Evolutionary conservation across 1,284 basidiomycete genomes (phyloP), one percentile per base, ranked within the genome.

Genomic region (Fomitiporia mediterranea): DNA sequence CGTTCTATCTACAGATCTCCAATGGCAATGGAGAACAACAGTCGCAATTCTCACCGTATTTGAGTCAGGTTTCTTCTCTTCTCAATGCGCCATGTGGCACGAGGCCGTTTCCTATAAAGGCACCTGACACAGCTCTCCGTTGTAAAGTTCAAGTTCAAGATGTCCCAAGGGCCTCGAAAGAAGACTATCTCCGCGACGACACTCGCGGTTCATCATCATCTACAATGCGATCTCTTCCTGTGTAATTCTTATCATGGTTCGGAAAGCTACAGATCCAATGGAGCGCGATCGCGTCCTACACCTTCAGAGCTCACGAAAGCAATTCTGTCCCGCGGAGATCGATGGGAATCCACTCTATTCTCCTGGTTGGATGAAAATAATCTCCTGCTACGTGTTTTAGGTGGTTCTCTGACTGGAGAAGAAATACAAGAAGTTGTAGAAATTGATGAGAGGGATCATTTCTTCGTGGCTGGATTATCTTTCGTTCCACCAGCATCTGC

Each of bases 261-360:
- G 23, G 49, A 40, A 5, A 58, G 55, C 37, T 49, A 51, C 11
- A 59, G 34, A 50, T 35, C 49, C 39, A 39, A 50, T 21, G 9
- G 28, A 11, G 5, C 25, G 4, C 15, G 25, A 30, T 5, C 11
- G 21, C 51, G 44, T 51, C 35, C 59, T 48, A 39, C 53, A 53
- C 64, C 64, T 13, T 67, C 72, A 5, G 70, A 70, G 53, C 57
- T 73, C 13, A 58, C 67, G 23, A 69, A 69, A 55, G 75, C 76
- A 15, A 71, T 72, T 15, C 74, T 70, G 57, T 63, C 68, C 51
- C 73, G 80, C 15, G 79, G 79, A 0, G 64, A 74, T 15, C 70
- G 75, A 40, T 83, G 81, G 81, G 78, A 81, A 64, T 53, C 66
- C 3, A 65, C 68, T 28, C 67, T 82, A n/a, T 68, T 77, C 38